These are phyloP conservation scores for Eimeria nieschulzi DNA, from an alignment of 169 alveolate species.

Conservation along the genomic window DNA sequence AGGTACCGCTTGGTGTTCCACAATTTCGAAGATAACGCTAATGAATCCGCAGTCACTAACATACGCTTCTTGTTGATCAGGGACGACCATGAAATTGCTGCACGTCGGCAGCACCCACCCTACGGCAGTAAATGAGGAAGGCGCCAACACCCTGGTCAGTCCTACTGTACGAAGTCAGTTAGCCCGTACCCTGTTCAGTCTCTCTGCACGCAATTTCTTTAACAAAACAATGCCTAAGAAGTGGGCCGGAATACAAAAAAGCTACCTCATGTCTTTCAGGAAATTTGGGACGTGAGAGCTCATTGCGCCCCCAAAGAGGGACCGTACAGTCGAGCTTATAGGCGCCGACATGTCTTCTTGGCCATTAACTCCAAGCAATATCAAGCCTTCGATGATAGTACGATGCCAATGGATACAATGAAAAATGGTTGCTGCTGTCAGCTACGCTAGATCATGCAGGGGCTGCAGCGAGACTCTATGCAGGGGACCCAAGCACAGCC, in stretches of 20 bases:
- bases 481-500: too few relatives aligned
- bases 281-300: constrained; percentile 14
- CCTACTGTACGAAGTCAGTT: not conserved
- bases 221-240: not conserved
- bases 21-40: constrained; percentile 41
- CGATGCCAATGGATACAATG: not conserved
- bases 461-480: too few relatives aligned
- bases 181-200: not conserved
- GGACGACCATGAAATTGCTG: constrained; percentile 55
- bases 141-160: too few relatives aligned
- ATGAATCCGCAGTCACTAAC: constrained; percentile 40
- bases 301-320: constrained; percentile 68
- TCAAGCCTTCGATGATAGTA: not conserved
- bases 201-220: not conserved
- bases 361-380: not conserved
- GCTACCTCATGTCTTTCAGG: constrained; percentile 53
- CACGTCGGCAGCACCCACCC: not conserved
- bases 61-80: constrained; percentile 58
- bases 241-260: too few relatives aligned
- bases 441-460: too few relatives aligned
- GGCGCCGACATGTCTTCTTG: constrained; percentile 17
- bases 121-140: not conserved
- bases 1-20: constrained; percentile 39
- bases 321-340: not conserved
- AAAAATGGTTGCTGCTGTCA: too few relatives aligned